Evolutionary conservation across 768 basidiomycete species (phyloP), one percentile per base, ranked within the genome.

Genomic region (Sutorius australiensis): DNA sequence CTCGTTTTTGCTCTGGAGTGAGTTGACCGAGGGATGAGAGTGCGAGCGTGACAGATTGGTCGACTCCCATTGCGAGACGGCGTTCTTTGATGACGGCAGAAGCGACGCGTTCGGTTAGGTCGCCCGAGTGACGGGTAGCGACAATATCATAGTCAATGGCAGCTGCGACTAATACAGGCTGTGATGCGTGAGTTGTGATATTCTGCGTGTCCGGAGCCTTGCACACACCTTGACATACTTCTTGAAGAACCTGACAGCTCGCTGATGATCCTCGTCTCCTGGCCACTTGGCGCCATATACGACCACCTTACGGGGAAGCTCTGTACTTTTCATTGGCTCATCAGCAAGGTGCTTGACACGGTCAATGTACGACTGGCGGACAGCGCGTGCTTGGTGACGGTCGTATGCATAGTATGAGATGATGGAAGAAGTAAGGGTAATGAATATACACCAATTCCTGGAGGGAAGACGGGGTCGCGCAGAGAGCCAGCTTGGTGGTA

Each of bases 81-180:
- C 97, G 80, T 42, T 85, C 82, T 19, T 75, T 66, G 58, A 86
- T 82, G 58, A 92, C 80, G 46, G 87, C 79, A 37, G 92, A 81
- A 12, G 87, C 81, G 16, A 97, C 77, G 30, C 80, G 82, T 21
- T 80, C 77, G n/a, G 87, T 81, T 40, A 98, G 77, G 58, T 95
- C 93, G 5, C 97, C 95, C 58, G 91, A 85, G 53, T 86, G 78
- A 63, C 89, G 89, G 21, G 92, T 89, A 13, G 80, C 76, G 43
- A 92, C 72, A 69, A 94, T 80, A 34, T 88, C 84, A 69, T 90
- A 99, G 77, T 99, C 97, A 33, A 98, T 75, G 0, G 93, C 97
- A 2, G 94, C 93, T 6, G 95, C 94, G 33, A 95, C 89, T 6
- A 99, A 77, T 51, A 95, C 81, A 9, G 97, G 97, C 97, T 99